Percentiles rank a stretch among this genome's conserved stretches.
Evolutionary conservation across 2,329 filamentous ascomycete species (phyloP).

Genomic region (Colletotrichum sp.): DNA sequence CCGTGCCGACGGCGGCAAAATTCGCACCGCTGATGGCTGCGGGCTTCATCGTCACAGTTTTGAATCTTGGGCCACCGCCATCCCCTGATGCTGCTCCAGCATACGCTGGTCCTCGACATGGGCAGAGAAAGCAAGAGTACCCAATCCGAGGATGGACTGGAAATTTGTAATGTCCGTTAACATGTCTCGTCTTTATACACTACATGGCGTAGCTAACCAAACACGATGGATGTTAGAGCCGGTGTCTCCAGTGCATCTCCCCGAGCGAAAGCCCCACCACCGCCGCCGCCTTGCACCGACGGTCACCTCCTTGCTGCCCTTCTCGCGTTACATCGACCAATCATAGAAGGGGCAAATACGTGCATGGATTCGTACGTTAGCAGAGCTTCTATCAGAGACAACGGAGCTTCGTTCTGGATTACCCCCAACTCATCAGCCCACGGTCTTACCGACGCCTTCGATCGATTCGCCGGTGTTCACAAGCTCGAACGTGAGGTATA

Average conservation of each 20-base stretch:
- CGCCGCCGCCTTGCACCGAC: neutral
- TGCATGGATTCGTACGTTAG: neutral
- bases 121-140: neutral
- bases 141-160: neutral
- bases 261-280: neutral
- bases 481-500: neutral
- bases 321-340: neutral
- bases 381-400: neutral
- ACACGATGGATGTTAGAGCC: neutral
- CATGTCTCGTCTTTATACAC: neutral
- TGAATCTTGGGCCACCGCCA: neutral
- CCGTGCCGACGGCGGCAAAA: neutral
- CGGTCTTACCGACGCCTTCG: neutral
- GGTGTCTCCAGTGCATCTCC: neutral
- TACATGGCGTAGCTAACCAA: accelerated
- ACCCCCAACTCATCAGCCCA: neutral
- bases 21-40: neutral
- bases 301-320: neutral
- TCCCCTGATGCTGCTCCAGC: neutral
- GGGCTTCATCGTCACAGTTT: neutral
- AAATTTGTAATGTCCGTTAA: neutral
- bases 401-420: neutral
- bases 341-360: neutral
- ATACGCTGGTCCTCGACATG: neutral
- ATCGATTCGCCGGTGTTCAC: neutral